Conservation (phyloP, 768 basidiomycete genomes). For the Lepiota brunneoincarnata region DNA sequence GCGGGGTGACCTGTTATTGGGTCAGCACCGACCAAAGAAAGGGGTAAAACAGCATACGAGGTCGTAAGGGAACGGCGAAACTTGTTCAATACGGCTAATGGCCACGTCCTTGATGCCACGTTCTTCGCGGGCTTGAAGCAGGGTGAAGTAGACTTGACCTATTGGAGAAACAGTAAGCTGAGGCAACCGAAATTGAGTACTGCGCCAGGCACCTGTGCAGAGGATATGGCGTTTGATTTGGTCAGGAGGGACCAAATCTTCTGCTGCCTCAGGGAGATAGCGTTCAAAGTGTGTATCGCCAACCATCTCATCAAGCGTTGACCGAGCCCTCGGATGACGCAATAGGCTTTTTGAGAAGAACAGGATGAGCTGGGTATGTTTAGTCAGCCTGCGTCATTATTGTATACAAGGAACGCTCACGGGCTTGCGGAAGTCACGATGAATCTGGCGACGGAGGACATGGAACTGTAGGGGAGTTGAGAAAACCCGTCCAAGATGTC, state of each 20-base stretch:
- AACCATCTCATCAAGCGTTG: slow-evolving; percentile 82
- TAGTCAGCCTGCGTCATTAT: not conserved
- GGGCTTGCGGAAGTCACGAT: slow-evolving; percentile 98
- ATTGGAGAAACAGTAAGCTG: not conserved
- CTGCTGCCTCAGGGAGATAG: slow-evolving; percentile 84
- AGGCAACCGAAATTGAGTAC: not conserved
- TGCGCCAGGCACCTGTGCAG: slow-evolving; percentile 58
- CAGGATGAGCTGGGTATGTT: slow-evolving; percentile 61
- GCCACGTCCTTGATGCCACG: slow-evolving; percentile 90
- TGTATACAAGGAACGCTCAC: slow-evolving; percentile 35
- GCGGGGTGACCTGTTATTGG: slow-evolving; percentile 69
- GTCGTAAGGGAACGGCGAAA: slow-evolving; percentile 98
- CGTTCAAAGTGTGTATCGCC: slow-evolving; percentile 91
- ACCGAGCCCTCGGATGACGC: slow-evolving; percentile 91
- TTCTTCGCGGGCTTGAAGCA: slow-evolving; percentile 88
- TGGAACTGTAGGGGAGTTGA: slow-evolving; percentile 55
- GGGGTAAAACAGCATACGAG: slow-evolving; percentile 46
- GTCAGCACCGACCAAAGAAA: not conserved
- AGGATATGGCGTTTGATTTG: slow-evolving; percentile 90
- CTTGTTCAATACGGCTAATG: slow-evolving; percentile 91
- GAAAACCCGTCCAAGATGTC: not conserved
- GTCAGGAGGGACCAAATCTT: slow-evolving; percentile 73
- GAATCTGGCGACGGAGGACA: slow-evolving; percentile 93
- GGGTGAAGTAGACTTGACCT: slow-evolving; percentile 94
- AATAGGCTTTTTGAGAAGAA: slow-evolving; percentile 98